phyloP scores from a whole-genome alignment of 495 filamentous ascomycete species.

The Margaritispora aquatica region DNA sequence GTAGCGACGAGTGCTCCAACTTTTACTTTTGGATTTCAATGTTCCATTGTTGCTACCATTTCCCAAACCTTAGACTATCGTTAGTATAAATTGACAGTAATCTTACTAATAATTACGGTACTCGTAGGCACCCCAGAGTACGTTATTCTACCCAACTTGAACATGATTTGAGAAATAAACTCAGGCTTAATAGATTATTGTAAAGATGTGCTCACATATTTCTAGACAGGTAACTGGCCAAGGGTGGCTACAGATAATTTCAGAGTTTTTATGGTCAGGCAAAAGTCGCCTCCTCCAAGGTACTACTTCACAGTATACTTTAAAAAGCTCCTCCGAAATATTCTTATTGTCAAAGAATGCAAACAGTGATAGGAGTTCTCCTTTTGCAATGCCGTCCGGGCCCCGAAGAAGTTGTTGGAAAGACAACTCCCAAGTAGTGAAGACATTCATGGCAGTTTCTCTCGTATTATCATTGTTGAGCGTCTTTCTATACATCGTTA shows the following conservation, averaged over 20 bases:
- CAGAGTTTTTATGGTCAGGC: not conserved
- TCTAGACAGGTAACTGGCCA: not conserved
- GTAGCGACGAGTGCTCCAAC: not conserved
- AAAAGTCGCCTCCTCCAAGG: too few relatives aligned
- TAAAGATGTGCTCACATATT: not conserved
- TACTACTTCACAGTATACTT: not conserved
- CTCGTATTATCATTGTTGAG: not conserved
- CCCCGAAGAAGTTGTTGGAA: conserved; percentile 7
- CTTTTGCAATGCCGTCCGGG: not conserved
- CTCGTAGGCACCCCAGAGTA: too few relatives aligned
- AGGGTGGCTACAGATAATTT: not conserved
- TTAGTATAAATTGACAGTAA: not conserved
- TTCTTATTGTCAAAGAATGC: conserved; percentile 12
- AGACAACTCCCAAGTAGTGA: conserved; percentile 19
- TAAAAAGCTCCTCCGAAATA: conserved; percentile 11
- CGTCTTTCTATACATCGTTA: conserved; percentile 13
- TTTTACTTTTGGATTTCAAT: not conserved
- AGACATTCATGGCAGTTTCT: conserved; percentile 13
- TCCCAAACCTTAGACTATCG: not conserved
- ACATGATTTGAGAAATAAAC: not conserved
- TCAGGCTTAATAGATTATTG: not conserved
- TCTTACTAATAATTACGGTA: not conserved
- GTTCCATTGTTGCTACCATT: not conserved
- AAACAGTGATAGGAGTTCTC: conserved; percentile 6
- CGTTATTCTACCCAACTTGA: too few relatives aligned